A percentile compares a stretch with the other conserved stretches of the same genome.
Conservation (phyloP, 345 rosid genomes). For the Hibiscus syriacus region DNA sequence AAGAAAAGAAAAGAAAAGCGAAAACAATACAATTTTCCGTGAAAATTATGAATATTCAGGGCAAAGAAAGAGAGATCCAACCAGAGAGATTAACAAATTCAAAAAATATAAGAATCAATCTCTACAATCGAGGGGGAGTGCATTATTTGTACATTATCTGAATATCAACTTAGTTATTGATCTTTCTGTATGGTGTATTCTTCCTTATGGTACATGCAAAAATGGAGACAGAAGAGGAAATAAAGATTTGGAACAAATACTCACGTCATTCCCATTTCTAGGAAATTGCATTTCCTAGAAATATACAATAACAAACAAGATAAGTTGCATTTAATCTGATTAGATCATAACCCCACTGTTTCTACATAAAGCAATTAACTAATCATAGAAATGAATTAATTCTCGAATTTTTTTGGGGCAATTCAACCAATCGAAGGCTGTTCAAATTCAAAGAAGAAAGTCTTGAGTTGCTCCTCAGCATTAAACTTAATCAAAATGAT, state of each 20-base stretch:
- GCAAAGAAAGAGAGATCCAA: background rate
- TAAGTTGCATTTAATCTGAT: background rate
- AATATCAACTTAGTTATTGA: background rate
- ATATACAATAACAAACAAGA: background rate
- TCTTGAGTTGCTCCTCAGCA: background rate
- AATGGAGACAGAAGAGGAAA: background rate
- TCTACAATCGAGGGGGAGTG: background rate
- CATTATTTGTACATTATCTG: background rate
- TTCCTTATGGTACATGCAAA: background rate
- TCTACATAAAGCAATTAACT: background rate
- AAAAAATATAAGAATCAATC: constrained; percentile 3
- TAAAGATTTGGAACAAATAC: background rate
- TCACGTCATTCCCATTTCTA: background rate
- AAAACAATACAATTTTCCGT: background rate
- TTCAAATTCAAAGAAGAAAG: background rate
- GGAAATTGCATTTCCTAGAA: too few species aligned
- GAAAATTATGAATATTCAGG: background rate
- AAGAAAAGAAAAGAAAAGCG: too few species aligned
- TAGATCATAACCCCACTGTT: background rate
- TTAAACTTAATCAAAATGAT: background rate
- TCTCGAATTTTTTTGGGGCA: background rate
- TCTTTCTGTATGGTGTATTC: background rate
- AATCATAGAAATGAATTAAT: background rate
- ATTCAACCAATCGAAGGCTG: background rate
- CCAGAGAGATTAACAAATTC: background rate